Percentiles rank a stretch among this genome's conserved stretches.
These are phyloP conservation scores for Volvox africanus DNA, from an alignment of 139 green algal species.

Conservation along the genomic window DNA sequence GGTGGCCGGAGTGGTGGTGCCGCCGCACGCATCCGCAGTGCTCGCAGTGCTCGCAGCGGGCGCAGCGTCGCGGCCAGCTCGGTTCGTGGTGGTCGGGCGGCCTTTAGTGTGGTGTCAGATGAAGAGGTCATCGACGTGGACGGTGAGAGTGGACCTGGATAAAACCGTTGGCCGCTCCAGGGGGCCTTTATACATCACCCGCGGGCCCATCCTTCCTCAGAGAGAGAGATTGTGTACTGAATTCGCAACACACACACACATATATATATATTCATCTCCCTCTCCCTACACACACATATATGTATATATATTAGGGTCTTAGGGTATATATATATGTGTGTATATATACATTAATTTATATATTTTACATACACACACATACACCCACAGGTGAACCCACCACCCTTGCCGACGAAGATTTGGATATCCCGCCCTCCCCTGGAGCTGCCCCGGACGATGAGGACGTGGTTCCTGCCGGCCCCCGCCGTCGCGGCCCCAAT, in stretches of 20 bases:
- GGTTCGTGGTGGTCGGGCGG: slow-evolving; percentile 1
- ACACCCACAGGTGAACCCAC: slow-evolving; percentile 18
- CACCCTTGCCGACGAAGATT: slow-evolving; percentile 31
- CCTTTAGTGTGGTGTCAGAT: slow-evolving; percentile 21
- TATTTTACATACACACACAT: too few relatives aligned
- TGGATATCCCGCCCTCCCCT: background rate
- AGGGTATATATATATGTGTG: too few relatives aligned
- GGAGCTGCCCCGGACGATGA: background rate
- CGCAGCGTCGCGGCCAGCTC: slow-evolving; percentile 20
- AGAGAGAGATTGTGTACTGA: too few relatives aligned
- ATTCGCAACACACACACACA: too few relatives aligned
- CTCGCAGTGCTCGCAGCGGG: background rate
- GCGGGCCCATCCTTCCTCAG: too few relatives aligned
- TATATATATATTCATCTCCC: too few relatives aligned
- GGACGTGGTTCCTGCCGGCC: background rate
- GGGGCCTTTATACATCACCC: too few relatives aligned
- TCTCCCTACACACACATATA: too few relatives aligned
- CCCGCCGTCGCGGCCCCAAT: background rate
- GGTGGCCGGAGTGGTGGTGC: background rate
- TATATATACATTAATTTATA: too few relatives aligned
- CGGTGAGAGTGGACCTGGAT: slow-evolving; percentile 16
- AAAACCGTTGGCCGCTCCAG: too few relatives aligned
- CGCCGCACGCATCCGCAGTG: background rate
- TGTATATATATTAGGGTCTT: too few relatives aligned
- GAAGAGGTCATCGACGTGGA: slow-evolving; percentile 45